These are phyloP conservation scores for Oryza punctata DNA, from an alignment of 176 grass and related monocot genomes.

Conservation along the genomic window DNA sequence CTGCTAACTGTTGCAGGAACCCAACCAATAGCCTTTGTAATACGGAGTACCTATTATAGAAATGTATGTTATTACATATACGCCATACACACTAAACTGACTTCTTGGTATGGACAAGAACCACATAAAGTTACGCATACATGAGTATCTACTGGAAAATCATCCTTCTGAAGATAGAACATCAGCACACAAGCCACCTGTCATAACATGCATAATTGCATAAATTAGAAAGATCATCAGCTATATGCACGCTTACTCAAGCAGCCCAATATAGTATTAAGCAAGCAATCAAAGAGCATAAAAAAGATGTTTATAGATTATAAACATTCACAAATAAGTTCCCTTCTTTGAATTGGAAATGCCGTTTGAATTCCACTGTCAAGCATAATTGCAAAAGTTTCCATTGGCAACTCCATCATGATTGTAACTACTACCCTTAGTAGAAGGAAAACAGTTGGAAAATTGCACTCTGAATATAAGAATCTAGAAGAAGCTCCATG, in stretches of 20 bases:
- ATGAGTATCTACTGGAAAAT: constrained; percentile 96
- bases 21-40: constrained; percentile 84
- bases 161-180: constrained; percentile 90
- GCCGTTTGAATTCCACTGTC: background rate
- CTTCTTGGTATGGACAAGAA: background rate
- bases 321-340: constrained; percentile 1
- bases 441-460: background rate
- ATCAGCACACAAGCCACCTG: constrained; percentile 89
- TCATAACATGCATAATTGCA: constrained; percentile 15
- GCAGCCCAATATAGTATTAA: constrained; percentile 6
- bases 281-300: background rate
- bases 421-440: constrained; percentile 7
- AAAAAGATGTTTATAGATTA: background rate
- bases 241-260: constrained; percentile 20
- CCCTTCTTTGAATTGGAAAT: constrained; percentile 24
- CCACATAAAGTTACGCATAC: constrained; percentile 42
- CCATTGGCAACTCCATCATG: background rate
- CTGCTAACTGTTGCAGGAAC: constrained; percentile 61
- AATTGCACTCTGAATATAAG: background rate
- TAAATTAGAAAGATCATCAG: constrained; percentile 4
- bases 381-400: background rate
- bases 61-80: constrained; percentile 31
- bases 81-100: background rate
- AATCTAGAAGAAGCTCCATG: constrained; percentile 22
- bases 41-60: constrained; percentile 68